Conservation (phyloP, 306 rosid genomes). For the Malus orientalis region DNA sequence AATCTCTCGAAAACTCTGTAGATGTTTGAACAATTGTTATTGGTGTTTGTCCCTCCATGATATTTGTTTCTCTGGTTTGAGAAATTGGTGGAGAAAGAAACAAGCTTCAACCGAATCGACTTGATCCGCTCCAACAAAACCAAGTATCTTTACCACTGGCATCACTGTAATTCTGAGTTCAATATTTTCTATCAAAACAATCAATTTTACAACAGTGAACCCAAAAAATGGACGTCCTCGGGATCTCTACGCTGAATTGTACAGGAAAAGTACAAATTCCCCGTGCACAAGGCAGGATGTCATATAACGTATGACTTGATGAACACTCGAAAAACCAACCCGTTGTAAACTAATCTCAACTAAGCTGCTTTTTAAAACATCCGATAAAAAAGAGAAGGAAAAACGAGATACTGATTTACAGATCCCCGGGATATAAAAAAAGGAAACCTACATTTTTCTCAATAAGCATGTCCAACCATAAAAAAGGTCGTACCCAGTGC, state of each 20-base stretch:
- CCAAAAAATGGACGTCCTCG: not conserved
- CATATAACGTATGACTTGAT: not conserved
- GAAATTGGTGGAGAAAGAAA: not conserved
- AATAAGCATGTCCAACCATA: slow-evolving; percentile 8
- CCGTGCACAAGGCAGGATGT: slow-evolving; percentile 39
- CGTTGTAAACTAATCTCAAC: slow-evolving; percentile 11
- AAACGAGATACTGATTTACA: slow-evolving; percentile 23
- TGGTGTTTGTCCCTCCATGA: too few species aligned
- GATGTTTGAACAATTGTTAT: not conserved
- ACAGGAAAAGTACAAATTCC: slow-evolving; percentile 27
- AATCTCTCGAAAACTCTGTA: not conserved
- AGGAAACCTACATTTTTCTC: slow-evolving; percentile 9
- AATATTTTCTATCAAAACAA: not conserved
- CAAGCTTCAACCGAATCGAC: not conserved
- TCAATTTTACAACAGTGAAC: not conserved
- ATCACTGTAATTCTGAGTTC: not conserved
- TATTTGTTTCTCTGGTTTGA: not conserved
- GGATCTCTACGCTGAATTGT: slow-evolving; percentile 12
- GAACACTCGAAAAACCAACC: slow-evolving; percentile 17
- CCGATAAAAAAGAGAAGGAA: not conserved
- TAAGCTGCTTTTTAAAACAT: not conserved
- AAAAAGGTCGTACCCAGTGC: too few species aligned
- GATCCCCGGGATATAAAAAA: slow-evolving; percentile 21
- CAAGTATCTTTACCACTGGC: not conserved
- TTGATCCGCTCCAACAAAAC: not conserved